Evolutionary conservation across 192 early-diverging fungal species (phyloP).

Genomic region (Linderina pennispora): DNA sequence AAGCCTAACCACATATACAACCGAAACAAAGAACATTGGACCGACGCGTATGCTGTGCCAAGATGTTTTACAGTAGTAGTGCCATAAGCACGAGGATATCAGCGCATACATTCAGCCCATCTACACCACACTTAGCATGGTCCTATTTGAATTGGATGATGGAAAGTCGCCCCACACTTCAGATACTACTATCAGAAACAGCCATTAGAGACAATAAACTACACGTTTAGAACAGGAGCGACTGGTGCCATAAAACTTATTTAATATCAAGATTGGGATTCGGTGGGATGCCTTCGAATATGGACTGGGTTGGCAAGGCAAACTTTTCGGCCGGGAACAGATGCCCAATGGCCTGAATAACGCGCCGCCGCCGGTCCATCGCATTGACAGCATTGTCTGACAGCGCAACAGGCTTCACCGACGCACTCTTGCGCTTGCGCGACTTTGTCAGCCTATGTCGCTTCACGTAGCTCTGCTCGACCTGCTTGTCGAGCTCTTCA

Average conservation of each 20-base stretch:
- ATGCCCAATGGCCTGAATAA: slow-evolving; percentile 62
- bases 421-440: slow-evolving; percentile 61
- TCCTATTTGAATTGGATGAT: too few species aligned
- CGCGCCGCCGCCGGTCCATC: slow-evolving; percentile 59
- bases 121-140: too few species aligned
- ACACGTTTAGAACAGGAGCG: too few species aligned
- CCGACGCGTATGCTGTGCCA: too few species aligned
- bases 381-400: slow-evolving; percentile 62
- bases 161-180: too few species aligned
- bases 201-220: too few species aligned
- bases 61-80: neutral
- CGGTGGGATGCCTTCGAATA: slow-evolving; percentile 21
- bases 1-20: too few species aligned
- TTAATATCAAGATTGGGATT: slow-evolving; percentile 32
- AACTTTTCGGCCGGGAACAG: slow-evolving; percentile 46
- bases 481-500: slow-evolving; percentile 83
- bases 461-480: slow-evolving; percentile 82
- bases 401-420: slow-evolving; percentile 48
- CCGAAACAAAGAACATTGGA: too few species aligned
- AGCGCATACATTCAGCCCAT: too few species aligned
- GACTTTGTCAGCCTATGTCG: slow-evolving; percentile 70
- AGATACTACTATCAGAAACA: too few species aligned
- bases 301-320: slow-evolving; percentile 26
- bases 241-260: too few species aligned
- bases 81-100: neutral